Evolutionary conservation across 2,329 filamentous ascomycete species (phyloP).

Genomic region (Hirsutella rhossiliensis): DNA sequence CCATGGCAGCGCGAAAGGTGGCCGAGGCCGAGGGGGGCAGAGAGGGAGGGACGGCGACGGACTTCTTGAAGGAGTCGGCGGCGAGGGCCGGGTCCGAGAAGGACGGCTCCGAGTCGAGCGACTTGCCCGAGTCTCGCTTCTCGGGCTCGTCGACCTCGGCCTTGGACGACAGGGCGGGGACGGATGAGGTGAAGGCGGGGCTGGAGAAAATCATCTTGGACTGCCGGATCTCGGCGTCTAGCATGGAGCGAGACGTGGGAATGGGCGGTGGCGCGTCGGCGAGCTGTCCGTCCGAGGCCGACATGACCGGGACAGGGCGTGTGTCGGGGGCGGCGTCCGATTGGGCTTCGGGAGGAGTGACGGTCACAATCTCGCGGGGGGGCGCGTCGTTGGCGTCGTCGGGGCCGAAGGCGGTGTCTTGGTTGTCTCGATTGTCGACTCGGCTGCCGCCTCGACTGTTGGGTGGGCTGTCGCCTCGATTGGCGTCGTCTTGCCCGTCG

Average conservation of each 20-base stretch:
- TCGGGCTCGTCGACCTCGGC: slow-evolving; percentile 16
- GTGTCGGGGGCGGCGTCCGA: not conserved
- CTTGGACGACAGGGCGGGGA: slow-evolving; percentile 24
- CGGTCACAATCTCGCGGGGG: not conserved
- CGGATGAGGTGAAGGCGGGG: slow-evolving; percentile 24
- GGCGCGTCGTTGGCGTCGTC: not conserved
- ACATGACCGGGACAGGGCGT: slow-evolving; percentile 4
- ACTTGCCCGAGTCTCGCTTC: slow-evolving; percentile 41
- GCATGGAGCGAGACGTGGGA: slow-evolving; percentile 12
- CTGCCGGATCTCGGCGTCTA: slow-evolving; percentile 26
- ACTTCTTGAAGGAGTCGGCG: slow-evolving; percentile 6
- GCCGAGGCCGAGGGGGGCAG: not conserved
- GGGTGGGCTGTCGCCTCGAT: not conserved
- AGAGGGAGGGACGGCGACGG: slow-evolving; percentile 4
- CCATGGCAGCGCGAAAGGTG: slow-evolving; percentile 12
- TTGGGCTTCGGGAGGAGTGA: not conserved
- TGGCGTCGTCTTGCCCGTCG: slow-evolving; percentile 8
- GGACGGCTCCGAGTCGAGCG: slow-evolving; percentile 25
- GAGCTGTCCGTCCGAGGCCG: slow-evolving; percentile 3
- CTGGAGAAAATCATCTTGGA: slow-evolving; percentile 28
- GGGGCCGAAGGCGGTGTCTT: not conserved
- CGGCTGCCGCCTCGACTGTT: slow-evolving; percentile 1
- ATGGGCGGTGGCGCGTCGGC: slow-evolving; percentile 6
- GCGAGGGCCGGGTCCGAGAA: slow-evolving; percentile 4
- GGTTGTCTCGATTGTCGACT: not conserved